These are phyloP conservation scores for Nowakowskiella sp. DNA, from an alignment of 192 early-diverging fungal species.

Conservation along the genomic window DNA sequence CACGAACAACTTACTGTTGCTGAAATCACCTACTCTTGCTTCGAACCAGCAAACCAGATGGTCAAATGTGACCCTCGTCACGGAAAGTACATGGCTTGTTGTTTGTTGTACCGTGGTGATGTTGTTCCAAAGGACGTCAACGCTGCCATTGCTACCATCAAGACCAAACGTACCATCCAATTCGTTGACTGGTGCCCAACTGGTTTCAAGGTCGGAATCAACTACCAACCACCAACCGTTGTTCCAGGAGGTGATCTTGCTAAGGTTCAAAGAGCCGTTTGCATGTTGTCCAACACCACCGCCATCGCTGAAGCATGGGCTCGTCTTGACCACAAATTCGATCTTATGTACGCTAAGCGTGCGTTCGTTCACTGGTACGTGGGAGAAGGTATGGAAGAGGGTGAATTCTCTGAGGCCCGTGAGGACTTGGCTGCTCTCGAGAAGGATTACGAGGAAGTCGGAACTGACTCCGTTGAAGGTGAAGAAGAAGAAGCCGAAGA, in stretches of 20 bases:
- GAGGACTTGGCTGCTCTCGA: conserved; percentile 99
- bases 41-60: conserved; percentile 98
- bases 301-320: conserved; percentile 99
- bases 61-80: conserved; percentile 96
- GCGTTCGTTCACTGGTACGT: conserved; percentile 99
- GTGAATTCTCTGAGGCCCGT: conserved; percentile 99
- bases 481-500: conserved; percentile 65
- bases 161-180: conserved; percentile 92
- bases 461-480: conserved; percentile 84
- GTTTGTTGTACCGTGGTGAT: conserved; percentile 97
- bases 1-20: conserved; percentile 93
- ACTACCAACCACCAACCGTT: conserved; percentile 83
- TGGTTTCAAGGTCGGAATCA: conserved; percentile 99
- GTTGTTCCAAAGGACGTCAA: conserved; percentile 98
- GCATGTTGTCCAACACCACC: conserved; percentile 99
- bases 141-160: conserved; percentile 79
- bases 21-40: conserved; percentile 95
- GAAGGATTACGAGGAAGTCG: conserved; percentile 99
- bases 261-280: conserved; percentile 92
- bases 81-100: conserved; percentile 99
- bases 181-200: conserved; percentile 99
- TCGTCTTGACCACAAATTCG: conserved; percentile 98
- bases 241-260: conserved; percentile 91
- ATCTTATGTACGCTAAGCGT: conserved; percentile 99
- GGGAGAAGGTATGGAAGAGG: conserved; percentile 99